Conservation (phyloP, 1,284 basidiomycete genomes). For the Pascua sp. region DNA sequence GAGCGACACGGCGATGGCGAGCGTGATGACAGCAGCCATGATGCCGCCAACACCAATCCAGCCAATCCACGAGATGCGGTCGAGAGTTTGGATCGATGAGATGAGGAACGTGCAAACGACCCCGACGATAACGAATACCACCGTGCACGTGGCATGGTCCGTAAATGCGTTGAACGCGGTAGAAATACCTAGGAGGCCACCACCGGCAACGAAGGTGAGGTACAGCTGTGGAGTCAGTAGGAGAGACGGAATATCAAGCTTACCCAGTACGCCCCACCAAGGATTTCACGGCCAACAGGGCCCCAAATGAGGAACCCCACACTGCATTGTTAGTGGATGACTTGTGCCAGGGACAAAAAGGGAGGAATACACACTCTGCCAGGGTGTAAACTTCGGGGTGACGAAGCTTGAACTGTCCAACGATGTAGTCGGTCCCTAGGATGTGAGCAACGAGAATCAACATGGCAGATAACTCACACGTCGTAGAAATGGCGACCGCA, state of each 20-base stretch:
- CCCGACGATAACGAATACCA: conserved; percentile 26
- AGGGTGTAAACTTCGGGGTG: conserved; percentile 22
- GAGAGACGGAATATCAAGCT: not conserved
- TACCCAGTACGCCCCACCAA: conserved; percentile 31
- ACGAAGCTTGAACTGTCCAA: conserved; percentile 18
- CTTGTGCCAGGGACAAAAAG: conserved; percentile 6
- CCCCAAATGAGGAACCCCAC: conserved; percentile 31
- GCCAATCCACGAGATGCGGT: conserved; percentile 32
- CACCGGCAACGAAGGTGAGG: conserved; percentile 18
- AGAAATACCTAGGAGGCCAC: conserved; percentile 27
- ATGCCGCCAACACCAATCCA: conserved; percentile 35
- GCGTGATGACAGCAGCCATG: conserved; percentile 29
- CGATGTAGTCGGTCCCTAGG: conserved; percentile 17
- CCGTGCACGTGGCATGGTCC: conserved; percentile 30
- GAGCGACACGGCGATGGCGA: conserved; percentile 39
- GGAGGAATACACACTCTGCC: conserved; percentile 24
- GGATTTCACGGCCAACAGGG: conserved; percentile 33
- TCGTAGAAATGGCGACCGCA: conserved; percentile 35
- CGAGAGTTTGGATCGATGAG: conserved; percentile 30
- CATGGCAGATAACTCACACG: conserved; percentile 19
- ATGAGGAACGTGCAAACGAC: conserved; percentile 21
- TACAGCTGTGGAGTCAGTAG: not conserved
- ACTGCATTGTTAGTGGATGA: conserved; percentile 1
- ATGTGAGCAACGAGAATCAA: conserved; percentile 13
- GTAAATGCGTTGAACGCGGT: conserved; percentile 41